These are phyloP conservation scores for Penicillium sp. DNA, from an alignment of 2,329 filamentous ascomycete species.

Conservation along the genomic window DNA sequence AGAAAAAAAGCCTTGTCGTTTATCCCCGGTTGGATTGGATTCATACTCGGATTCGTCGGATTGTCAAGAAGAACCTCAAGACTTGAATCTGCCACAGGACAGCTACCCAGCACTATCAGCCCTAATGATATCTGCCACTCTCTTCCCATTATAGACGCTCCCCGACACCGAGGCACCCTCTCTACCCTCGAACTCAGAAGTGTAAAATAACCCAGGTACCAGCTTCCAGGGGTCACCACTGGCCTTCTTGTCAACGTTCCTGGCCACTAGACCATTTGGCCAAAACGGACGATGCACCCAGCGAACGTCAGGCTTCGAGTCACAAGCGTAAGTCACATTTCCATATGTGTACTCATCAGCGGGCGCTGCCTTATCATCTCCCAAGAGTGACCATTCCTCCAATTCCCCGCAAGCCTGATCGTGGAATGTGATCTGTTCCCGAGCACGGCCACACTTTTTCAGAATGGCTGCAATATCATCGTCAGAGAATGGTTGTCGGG, in stretches of 20 bases:
- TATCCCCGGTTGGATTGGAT: too few relatives aligned
- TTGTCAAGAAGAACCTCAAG: constrained; percentile 22
- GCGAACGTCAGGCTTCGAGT: neutral
- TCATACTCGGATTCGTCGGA: too few relatives aligned
- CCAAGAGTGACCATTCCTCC: neutral
- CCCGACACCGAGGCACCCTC: neutral
- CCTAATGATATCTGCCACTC: neutral
- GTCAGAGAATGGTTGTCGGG: constrained; percentile 1
- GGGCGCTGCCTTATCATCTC: too few relatives aligned
- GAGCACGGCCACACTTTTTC: neutral
- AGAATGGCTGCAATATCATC: constrained; percentile 5
- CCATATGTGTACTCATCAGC: too few relatives aligned
- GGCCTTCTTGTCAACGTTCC: neutral
- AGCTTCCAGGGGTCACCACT: neutral
- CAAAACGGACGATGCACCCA: constrained; percentile 12
- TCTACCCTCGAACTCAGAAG: neutral
- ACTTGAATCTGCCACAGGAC: too few relatives aligned
- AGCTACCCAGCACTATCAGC: too few relatives aligned
- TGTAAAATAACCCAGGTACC: neutral
- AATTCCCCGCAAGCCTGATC: constrained; percentile 1
- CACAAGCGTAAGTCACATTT: too few relatives aligned
- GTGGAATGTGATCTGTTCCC: constrained; percentile 6
- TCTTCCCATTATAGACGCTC: neutral
- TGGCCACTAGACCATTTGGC: neutral
- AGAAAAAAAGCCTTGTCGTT: too few relatives aligned